Base-by-base conservation (phyloP, 1,284 basidiomycete genomes). In the Trichosporon ovoides region DNA sequence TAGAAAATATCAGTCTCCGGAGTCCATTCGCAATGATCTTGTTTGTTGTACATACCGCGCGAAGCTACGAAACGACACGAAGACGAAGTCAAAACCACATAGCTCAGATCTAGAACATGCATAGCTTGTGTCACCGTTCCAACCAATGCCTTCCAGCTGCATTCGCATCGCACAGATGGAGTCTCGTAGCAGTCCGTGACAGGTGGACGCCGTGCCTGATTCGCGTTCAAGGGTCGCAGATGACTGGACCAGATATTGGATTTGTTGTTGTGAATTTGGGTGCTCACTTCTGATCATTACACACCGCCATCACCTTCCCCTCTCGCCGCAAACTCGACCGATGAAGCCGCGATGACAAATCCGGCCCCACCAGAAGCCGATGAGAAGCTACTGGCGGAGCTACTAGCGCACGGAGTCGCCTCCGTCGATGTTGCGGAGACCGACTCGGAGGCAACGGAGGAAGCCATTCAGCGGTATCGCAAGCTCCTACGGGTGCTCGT, bases 401-500 rank as follows among this genome's bases (percentile, higher is more conserved):
- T 75, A 22, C 66, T 75, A 43, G 55, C 62, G 7, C 66, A 70
- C 55, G 73, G 71, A 7, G 64, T 72, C 16, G 62, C 67, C 2
- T 66, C 66, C 12, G 52, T 58, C 3, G 59, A 64, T 53, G 53
- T 61, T n/a, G 38, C 60, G 9, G 63, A 66, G 33, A 46, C 55
- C 3, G 51, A 57, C 36, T 46, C 58, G 34, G 48, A 56, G 18
- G 36, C 37, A 7, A 38, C 40, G 7, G 57, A 46, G 1, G 53
- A 52, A 24, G 52, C 52, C 22, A 49, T 49, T 5, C 24, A 56
- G n/a, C 56, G 65, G 12, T 67, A 66, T 53, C 64, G 68, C 24
- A 66, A 68, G 37, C 66, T 76, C 18, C 58, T 74, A 14, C 58
- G 65, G 33, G 68, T 73, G 3, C 66, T 76, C 18, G 60, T 74